Evolutionary conservation across 139 green algal genomes (phyloP).

Genomic region (Chlamydomonas asymmetrica): DNA sequence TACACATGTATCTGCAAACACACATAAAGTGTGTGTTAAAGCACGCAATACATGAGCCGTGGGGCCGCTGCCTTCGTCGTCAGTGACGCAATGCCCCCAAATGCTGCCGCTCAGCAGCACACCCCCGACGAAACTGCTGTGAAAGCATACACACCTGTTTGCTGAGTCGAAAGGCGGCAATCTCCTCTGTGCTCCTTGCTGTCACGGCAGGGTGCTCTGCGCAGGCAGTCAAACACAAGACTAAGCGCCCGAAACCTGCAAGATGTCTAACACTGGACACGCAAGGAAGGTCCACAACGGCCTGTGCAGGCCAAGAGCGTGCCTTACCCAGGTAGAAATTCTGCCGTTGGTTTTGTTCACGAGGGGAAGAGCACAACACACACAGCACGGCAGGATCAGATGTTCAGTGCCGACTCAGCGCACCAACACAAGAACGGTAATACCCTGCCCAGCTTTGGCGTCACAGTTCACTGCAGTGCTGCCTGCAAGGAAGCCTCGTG

Average conservation of each 20-base stretch:
- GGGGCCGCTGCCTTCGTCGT: neutral
- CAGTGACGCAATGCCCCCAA: neutral
- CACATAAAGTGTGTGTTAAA: conserved; percentile 13
- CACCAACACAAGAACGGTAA: too few relatives aligned
- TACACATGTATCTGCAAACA: conserved; percentile 61
- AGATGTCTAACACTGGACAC: too few relatives aligned
- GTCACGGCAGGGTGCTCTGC: conserved; percentile 86
- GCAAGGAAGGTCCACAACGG: too few relatives aligned
- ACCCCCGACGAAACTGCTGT: neutral
- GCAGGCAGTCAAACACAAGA: too few relatives aligned
- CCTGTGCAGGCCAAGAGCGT: too few relatives aligned
- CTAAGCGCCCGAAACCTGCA: too few relatives aligned
- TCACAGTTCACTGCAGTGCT: neutral
- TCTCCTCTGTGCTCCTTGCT: conserved; percentile 59
- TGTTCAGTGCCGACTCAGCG: too few relatives aligned
- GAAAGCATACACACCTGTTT: conserved; percentile 80
- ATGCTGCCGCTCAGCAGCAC: conserved; percentile 36
- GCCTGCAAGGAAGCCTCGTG: too few relatives aligned
- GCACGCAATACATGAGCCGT: neutral
- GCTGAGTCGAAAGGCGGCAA: conserved; percentile 73
- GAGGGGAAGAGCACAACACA: neutral
- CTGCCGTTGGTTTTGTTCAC: conserved; percentile 42
- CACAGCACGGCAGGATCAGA: neutral
- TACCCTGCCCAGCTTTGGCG: neutral
- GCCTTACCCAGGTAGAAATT: conserved; percentile 38